Evolutionary conservation across 257 asterid species (phyloP), one percentile per base, ranked within the genome.

Genomic region (Lavandula angustifolia): DNA sequence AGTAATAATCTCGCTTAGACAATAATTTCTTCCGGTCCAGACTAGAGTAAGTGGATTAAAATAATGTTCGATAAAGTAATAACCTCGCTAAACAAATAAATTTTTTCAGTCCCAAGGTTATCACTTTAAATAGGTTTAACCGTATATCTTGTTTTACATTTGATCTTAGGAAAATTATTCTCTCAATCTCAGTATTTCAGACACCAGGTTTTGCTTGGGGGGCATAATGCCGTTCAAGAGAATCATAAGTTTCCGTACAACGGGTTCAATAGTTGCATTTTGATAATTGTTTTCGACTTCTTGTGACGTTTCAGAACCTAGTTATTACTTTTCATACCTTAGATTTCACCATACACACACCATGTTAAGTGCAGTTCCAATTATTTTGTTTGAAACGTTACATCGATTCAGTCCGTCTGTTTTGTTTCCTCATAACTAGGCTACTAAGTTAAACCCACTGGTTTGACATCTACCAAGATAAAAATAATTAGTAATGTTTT

Each of bases 241-340:
- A 41, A 43, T 71, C 53, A 44, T 50, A 41, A 56, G 52, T 31
- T 64, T 42, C 53, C 1, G 49, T 44, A 17, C 12, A 32, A 12
- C 51, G 47, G 40, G 40, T 70, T 42, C 54, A 13, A 48, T 18
- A n/a, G 41, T 48, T 41, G 32, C 13, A 9, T 31, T 33, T n/a
- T n/a, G 32, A 16, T 9, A 65, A 3, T 16, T 32, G 38, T 3
- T 35, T 52, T 3, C 8, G 3, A 22, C 27, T 22, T 22, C 27
- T 22, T 22, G 27, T 22, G 27, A 22, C 27, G 27, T 22, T 22
- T 22, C 27, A 22, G 27, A 22, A 22, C 27, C 27, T 22, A 22
- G 27, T 22, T 22, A 22, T 22, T 22, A 22, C 27, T 22, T 22
- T 22, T 22, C 27, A 22, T 22, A 22, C 27, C 27, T 22, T 22